phyloP scores from a whole-genome alignment of 2,329 filamentous ascomycete genomes.

The Leptographium wingfieldii region DNA sequence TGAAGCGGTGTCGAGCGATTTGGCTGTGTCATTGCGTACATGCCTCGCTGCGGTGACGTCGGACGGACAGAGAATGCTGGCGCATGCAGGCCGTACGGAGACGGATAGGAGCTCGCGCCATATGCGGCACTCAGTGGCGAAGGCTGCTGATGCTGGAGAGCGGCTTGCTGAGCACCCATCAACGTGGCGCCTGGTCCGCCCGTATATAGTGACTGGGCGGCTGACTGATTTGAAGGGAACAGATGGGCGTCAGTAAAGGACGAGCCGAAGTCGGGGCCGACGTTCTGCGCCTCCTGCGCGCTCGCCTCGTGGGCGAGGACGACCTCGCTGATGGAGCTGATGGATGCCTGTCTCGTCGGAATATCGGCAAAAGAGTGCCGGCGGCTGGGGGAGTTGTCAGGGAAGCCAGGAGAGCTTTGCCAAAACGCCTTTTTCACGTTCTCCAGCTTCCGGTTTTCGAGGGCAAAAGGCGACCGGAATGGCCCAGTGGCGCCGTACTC shows the following conservation, averaged over 20 bases:
- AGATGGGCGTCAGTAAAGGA: slow-evolving; percentile 25
- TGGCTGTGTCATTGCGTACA: slow-evolving; percentile 48
- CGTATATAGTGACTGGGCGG: slow-evolving; percentile 6
- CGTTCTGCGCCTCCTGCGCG: slow-evolving; percentile 27
- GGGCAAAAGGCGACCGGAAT: slow-evolving; percentile 35
- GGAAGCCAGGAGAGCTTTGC: slow-evolving; percentile 59
- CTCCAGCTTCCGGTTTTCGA: slow-evolving; percentile 50
- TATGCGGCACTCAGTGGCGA: neutral
- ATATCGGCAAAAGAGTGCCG: slow-evolving; percentile 69
- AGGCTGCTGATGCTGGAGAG: slow-evolving; percentile 4
- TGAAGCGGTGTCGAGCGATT: slow-evolving; percentile 62
- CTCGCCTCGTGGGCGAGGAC: slow-evolving; percentile 32
- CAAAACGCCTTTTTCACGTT: slow-evolving; percentile 56
- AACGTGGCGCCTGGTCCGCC: slow-evolving; percentile 15
- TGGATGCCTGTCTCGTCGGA: slow-evolving; percentile 48
- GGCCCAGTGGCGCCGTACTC: slow-evolving; percentile 30
- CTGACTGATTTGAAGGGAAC: slow-evolving; percentile 20
- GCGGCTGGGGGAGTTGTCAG: slow-evolving; percentile 58
- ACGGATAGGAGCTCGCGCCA: slow-evolving; percentile 27
- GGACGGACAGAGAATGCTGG: slow-evolving; percentile 35
- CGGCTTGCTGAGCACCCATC: slow-evolving; percentile 21
- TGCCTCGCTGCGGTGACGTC: slow-evolving; percentile 47
- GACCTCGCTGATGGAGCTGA: slow-evolving; percentile 45
- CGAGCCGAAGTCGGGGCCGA: slow-evolving; percentile 28
- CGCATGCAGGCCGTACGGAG: slow-evolving; percentile 33